phyloP scores from a whole-genome alignment of 2,329 filamentous ascomycete species.

The Hymenoscyphus infarciens region DNA sequence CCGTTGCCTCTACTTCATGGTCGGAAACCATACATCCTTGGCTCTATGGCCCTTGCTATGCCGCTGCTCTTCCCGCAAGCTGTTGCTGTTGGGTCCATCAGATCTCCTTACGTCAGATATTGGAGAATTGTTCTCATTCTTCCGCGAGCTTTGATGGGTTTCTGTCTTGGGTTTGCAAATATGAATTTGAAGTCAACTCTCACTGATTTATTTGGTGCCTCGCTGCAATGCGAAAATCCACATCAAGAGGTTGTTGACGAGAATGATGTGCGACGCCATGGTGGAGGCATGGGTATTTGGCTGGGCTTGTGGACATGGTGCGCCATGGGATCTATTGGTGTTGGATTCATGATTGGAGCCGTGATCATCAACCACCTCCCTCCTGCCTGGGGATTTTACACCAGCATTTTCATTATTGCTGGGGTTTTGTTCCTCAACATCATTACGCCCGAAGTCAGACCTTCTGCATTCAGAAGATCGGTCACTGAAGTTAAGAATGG shows the following conservation, averaged over 20 bases:
- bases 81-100: slow-evolving; percentile 54
- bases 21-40: slow-evolving; percentile 71
- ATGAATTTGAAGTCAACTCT: slow-evolving; percentile 73
- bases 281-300: slow-evolving; percentile 78
- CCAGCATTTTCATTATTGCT: slow-evolving; percentile 65
- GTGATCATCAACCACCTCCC: slow-evolving; percentile 60
- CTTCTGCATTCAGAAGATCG: slow-evolving; percentile 64
- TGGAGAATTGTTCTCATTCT: slow-evolving; percentile 61
- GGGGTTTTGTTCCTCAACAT: slow-evolving; percentile 66
- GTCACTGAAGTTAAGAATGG: slow-evolving; percentile 60
- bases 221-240: slow-evolving; percentile 66
- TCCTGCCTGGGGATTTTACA: slow-evolving; percentile 73
- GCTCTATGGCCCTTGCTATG: slow-evolving; percentile 64
- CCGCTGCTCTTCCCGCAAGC: slow-evolving; percentile 75
- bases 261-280: slow-evolving; percentile 68
- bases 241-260: slow-evolving; percentile 68
- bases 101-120: slow-evolving; percentile 51
- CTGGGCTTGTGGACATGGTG: slow-evolving; percentile 76
- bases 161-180: slow-evolving; percentile 69
- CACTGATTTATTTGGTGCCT: slow-evolving; percentile 73
- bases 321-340: slow-evolving; percentile 65
- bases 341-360: slow-evolving; percentile 71
- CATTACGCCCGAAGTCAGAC: slow-evolving; percentile 67
- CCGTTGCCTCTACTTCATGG: slow-evolving; percentile 72
- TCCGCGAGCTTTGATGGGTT: slow-evolving; percentile 62